Evolutionary conservation across 2,329 filamentous ascomycete species (phyloP), one percentile per base, ranked within the genome.

Genomic region (Colletotrichum sp.): DNA sequence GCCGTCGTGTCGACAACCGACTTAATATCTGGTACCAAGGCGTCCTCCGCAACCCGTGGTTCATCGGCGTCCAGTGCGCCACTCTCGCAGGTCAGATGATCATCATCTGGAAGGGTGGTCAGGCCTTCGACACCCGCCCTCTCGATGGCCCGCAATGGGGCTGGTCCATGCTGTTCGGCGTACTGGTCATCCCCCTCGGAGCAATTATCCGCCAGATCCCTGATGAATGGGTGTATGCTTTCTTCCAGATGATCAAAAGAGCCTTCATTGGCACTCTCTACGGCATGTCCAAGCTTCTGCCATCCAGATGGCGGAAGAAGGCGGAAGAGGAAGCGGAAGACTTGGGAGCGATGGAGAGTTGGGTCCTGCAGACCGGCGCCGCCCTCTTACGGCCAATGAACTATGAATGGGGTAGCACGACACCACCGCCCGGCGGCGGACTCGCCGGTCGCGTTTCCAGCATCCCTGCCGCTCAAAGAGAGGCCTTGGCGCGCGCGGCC

Each of bases 21-120:
- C 92, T 96, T 84, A 96, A 97, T 81, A 93, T 97, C 71, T 86
- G 84, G 80, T 95, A 96, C 77, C 94, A 96, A 82, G 94, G 94
- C 30, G 90, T 96, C 60, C 86, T 90, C 21, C 89, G 89, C 71
- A 98, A 97, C 81, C 93, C 90, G 77, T 96, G 95, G 90, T 97
- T 97, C 85, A 88, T 94, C 38, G 88, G 86, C 6, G 94, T 95
- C 52, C 90, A 94, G 80, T 81, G 88, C 28, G 88, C 94, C 79
- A 95, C 94, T 80, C 86, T 94, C 58, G 92, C 89, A 15, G 93
- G 93, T 10, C 94, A 95, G 80, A 88, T 93, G n/a, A 82, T 94
- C 82, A 95, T 95, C 80, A 88, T 95, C 74, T 93, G 94, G 79
- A 89, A 94, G 74, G 94, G 93, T 77, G 93, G 93, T 8, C 85